phyloP scores from a whole-genome alignment of 768 basidiomycete genomes.

The Lepiota brunneoincarnata region DNA sequence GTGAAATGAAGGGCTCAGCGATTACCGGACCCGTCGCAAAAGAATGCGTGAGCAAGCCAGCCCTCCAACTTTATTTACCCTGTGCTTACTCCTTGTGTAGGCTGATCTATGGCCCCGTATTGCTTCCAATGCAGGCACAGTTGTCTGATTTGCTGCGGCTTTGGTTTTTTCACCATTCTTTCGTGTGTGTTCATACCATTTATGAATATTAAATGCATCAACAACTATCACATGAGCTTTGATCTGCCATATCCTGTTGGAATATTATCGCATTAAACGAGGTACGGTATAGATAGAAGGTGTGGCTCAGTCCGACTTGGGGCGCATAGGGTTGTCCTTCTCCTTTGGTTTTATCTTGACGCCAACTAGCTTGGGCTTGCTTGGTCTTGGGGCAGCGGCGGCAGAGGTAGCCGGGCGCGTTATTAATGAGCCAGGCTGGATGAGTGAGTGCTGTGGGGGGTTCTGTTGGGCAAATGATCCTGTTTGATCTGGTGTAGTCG shows the following conservation, averaged over 20 bases:
- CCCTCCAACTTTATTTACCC: background rate
- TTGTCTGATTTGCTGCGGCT: conserved; percentile 61
- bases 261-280: conserved; percentile 1
- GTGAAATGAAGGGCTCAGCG: conserved; percentile 99
- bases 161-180: conserved; percentile 15
- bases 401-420: background rate
- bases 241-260: background rate
- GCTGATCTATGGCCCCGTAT: conserved; percentile 99
- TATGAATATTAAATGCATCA: conserved; percentile 16
- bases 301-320: background rate
- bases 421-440: background rate
- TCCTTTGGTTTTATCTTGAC: conserved; percentile 40
- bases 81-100: conserved; percentile 33
- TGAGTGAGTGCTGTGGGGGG: background rate
- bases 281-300: background rate
- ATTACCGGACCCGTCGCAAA: conserved; percentile 98
- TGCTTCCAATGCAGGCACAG: conserved; percentile 97
- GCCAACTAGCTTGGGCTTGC: conserved; percentile 29
- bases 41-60: conserved; percentile 79
- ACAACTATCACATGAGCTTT: background rate
- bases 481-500: background rate
- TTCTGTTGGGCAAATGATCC: background rate
- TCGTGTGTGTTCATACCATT: conserved; percentile 16
- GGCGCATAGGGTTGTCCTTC: conserved; percentile 21
- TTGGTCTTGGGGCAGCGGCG: conserved; percentile 1